Evolutionary conservation across 2,329 filamentous ascomycete genomes (phyloP), one percentile per base, ranked within the genome.

Genomic region (Apiospora koreana): DNA sequence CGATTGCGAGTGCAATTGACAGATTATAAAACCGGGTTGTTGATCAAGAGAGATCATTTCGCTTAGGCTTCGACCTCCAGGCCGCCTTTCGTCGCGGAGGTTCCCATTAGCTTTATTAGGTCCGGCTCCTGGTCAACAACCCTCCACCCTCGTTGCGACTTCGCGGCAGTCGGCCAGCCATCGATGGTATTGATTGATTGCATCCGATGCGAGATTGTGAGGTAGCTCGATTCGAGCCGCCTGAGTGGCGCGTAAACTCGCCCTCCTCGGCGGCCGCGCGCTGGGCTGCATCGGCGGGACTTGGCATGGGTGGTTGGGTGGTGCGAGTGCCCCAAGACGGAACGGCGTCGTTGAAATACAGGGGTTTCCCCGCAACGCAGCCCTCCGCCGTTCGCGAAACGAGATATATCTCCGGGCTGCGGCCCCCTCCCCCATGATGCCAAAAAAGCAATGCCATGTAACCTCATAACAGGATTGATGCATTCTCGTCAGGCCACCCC

Each of bases 161-260:
- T 35, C 25, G 31, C 50, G 23, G 23, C 48, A 28, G 23, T 35
- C 25, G 25, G 21, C 14, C 23, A 5, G 5, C 25, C 18, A 21
- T 21, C 2, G 6, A 1, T 16, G 6, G 5, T 18, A 9, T 9
- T 2, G 10, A 28, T 28, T 8, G 14, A 43, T 1, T 2, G 1
- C 2, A 35, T 8, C 35, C 9, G 50, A 31, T 35, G 28, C 50
- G 16, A 18, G 25, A 25, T 7, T 23, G 25, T 2, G 7, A 10
- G 2, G 3, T 6, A 14, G n/a, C n/a, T n/a, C n/a, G 1, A 21
- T 35, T 35, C 14, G 25, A 7, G 1, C 5, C 1, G 28, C 21
- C 14, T 10, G 25, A 58, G 50, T 58, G 50, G 50, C 50, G 50
- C 50, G 50, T 58, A 35, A 58, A 58, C 28, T 31, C 25, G 25